Evolutionary conservation across 345 rosid genomes (phyloP).

Genomic region (Lepidium africanum): DNA sequence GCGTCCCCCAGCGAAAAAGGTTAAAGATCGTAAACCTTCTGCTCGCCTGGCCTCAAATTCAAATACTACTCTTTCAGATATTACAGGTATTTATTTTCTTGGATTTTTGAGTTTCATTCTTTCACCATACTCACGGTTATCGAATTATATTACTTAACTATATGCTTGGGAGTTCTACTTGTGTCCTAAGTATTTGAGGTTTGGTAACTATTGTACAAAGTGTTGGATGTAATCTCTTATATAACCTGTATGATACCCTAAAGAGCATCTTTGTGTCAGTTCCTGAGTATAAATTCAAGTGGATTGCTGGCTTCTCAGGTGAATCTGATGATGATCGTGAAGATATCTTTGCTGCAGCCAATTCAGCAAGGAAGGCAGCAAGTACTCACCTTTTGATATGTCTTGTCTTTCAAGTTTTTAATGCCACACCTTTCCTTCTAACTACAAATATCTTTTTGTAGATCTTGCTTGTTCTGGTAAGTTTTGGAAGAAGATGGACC

Average conservation of each 20-base stretch:
- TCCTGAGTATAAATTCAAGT: background rate
- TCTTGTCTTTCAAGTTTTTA: constrained; percentile 12
- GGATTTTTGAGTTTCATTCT: background rate
- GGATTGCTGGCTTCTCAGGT: constrained; percentile 40
- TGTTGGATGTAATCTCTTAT: background rate
- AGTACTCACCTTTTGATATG: constrained; percentile 40
- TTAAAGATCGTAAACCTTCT: constrained; percentile 69
- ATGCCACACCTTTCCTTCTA: constrained; percentile 1
- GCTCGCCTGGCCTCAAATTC: constrained; percentile 43
- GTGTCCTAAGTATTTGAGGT: background rate
- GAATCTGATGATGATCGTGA: constrained; percentile 82
- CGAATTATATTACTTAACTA: background rate
- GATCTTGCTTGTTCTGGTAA: constrained; percentile 64
- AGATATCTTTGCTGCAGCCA: constrained; percentile 78
- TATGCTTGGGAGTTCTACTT: background rate
- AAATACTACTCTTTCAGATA: constrained; percentile 45
- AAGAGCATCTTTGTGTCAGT: background rate
- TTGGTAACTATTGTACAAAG: background rate
- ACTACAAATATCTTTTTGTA: constrained; percentile 27
- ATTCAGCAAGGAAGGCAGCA: constrained; percentile 60
- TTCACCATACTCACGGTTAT: background rate
- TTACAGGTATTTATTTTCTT: constrained; percentile 43
- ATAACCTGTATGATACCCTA: background rate
- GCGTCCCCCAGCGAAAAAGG: constrained; percentile 74
- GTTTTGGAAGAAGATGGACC: constrained; percentile 90